Evolutionary conservation across 345 rosid species (phyloP).

Genomic region (Gossypium bickii): DNA sequence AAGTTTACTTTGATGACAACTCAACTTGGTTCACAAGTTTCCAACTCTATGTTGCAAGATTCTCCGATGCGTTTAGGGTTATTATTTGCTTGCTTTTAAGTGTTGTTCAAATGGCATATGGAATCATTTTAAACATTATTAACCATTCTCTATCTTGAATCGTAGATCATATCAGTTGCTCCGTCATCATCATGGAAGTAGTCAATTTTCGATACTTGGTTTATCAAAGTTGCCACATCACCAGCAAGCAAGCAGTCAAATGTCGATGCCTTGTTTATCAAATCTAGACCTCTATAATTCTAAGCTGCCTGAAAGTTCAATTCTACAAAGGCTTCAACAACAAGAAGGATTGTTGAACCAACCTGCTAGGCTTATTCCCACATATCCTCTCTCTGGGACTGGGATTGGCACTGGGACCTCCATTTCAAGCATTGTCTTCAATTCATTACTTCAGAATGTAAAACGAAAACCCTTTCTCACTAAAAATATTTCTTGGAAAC

Average conservation of each 20-base stretch:
- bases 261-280: not conserved
- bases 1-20: too few species aligned
- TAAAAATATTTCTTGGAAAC: not conserved
- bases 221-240: not conserved
- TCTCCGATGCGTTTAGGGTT: too few species aligned
- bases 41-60: too few species aligned
- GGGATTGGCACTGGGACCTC: not conserved
- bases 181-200: not conserved
- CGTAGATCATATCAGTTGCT: too few species aligned
- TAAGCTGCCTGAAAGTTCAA: not conserved
- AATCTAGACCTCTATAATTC: not conserved
- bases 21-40: too few species aligned
- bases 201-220: not conserved
- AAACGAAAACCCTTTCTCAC: not conserved
- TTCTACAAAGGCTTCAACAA: slow-evolving; percentile 10
- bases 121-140: too few species aligned
- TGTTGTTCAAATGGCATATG: too few species aligned
- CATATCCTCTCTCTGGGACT: not conserved
- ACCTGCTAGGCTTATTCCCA: not conserved
- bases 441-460: slow-evolving; percentile 12
- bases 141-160: too few species aligned
- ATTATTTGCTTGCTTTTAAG: too few species aligned
- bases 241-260: not conserved
- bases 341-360: not conserved
- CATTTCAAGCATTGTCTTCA: slow-evolving; percentile 3